Evolutionary conservation across 1,284 basidiomycete species (phyloP).

Genomic region (Apiotrichum mycotoxinovorans): DNA sequence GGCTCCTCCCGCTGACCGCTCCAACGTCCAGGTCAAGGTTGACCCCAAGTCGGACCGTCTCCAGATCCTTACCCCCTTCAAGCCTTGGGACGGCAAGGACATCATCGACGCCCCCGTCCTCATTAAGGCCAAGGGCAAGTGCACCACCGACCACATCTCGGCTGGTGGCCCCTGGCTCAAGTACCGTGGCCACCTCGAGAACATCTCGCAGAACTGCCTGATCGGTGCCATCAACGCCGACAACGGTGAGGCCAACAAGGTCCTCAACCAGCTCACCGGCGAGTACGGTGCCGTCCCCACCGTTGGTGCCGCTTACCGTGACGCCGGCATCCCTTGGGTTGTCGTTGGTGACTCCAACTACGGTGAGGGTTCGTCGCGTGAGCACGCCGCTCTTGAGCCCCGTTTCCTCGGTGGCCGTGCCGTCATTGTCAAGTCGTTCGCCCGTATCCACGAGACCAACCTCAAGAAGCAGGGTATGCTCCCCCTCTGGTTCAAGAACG

Average conservation of each 20-base stretch:
- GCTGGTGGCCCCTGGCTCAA: constrained; percentile 95
- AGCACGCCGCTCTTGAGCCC: constrained; percentile 96
- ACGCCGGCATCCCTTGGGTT: constrained; percentile 88
- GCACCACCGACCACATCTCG: constrained; percentile 63
- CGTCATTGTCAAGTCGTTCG: constrained; percentile 91
- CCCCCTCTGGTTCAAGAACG: constrained; percentile 81
- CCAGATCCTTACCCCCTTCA: constrained; percentile 88
- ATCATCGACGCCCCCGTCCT: constrained; percentile 84
- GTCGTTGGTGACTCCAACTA: constrained; percentile 92
- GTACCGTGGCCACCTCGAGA: constrained; percentile 97
- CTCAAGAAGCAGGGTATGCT: constrained; percentile 82
- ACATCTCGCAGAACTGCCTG: constrained; percentile 93
- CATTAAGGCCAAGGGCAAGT: constrained; percentile 99
- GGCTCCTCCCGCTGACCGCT: constrained; percentile 82
- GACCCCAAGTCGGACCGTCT: constrained; percentile 87
- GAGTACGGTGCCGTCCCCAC: constrained; percentile 81
- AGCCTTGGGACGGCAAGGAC: constrained; percentile 89
- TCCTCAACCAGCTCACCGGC: constrained; percentile 57
- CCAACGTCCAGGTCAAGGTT: constrained; percentile 79
- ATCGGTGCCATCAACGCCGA: constrained; percentile 95
- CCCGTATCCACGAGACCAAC: constrained; percentile 95
- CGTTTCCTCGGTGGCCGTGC: constrained; percentile 94
- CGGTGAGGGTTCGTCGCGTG: constrained; percentile 96
- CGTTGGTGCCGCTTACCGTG: constrained; percentile 82
- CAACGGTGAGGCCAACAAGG: constrained; percentile 76